Base-by-base conservation (phyloP, 2,329 filamentous ascomycete species). In the Aureobasidium vineae region DNA sequence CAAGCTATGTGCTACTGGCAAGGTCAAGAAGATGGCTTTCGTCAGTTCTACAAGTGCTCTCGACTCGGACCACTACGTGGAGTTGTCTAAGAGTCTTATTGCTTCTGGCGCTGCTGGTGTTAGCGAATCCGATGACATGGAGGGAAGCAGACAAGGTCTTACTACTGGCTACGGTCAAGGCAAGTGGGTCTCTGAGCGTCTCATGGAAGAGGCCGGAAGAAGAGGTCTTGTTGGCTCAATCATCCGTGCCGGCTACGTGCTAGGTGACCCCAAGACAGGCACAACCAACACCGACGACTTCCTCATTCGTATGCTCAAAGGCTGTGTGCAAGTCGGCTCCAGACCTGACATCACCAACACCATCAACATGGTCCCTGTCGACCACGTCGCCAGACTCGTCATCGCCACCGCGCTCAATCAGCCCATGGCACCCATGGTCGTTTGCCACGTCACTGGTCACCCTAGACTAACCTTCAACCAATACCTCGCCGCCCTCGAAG, bases 161-260 rank as follows among this genome's bases (percentile, higher is more conserved):
- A 87, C 87, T 45, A 97, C 91, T 0, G 93, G 94, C 5, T 97
- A 97, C 73, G 93, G 94, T 2, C 93, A 97, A 77, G 87, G 86
- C 70, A 97, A 98, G 79, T 97, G 92, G 92, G 90, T 86, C 6
- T 84, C 85, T 3, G 87, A 89, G 74, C 85, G 85, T 70, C 82
- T 97, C 56, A 85, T 92, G 26, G 85, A 90, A 28, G 90, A 91
- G 75, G 93, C 94, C 31, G 91, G 92, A 59, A 82, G 81, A 66
- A 85, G 91, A 66, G 93, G 94, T 15, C 85, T 97, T 1, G 81
- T 79, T 19, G 93, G 91, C 19, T 84, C 88, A 26, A 86, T 97
- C 49, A 82, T 97, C 57, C 87, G 94, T 15, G 89, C 94, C 3
- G 92, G 94, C 36, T 97, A 97, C 75, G 87, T 97, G 43, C 83